Evolutionary conservation across 2,329 filamentous ascomycete genomes (phyloP), one percentile per base, ranked within the genome.

Genomic region (Hypoxylon sp.): DNA sequence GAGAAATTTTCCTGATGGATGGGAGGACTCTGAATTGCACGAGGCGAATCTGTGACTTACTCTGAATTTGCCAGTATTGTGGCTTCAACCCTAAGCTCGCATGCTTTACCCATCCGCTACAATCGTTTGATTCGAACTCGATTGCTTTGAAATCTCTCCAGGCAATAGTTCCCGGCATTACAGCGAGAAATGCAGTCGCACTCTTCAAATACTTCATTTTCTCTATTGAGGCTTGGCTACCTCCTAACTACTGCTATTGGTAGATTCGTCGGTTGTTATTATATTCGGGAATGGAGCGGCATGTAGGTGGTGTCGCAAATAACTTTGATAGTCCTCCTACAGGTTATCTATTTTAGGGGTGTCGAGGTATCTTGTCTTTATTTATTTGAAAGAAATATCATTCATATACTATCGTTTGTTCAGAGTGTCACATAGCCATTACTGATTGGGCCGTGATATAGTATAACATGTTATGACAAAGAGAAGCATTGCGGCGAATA

Each of bases 21-120:
- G 4, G 17, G 39, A n/a, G 10, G 19, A 22, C 19, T 22, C 1
- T 8, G 14, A 22, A 3, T 42, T 6, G 8, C n/a, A 10, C n/a
- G 14, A 44, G 9, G 8, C n/a, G 5, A 31, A 48, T 55, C 1
- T 53, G 3, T 6, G 8, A 59, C 69, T 61, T 59, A 71, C 69
- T 59, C 4, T 39, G 52, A n/a, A 71, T 67, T 39, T 71, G 69
- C 69, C 63, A 69, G 37, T 55, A 62, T 22, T 70, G 26, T 3
- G 64, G 44, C 29, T 48, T 69, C 19, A 62, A 14, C 3, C 69
- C 69, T 17, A 71, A 5, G 29, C 46, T 60, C 9, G 63, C 59
- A 5, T 69, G 62, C 1, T 64, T 66, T 0, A 65, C 31, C 54
- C 59, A 51, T 19, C 66, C 69, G 3, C 47, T 48, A 22, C 69